Percentiles rank a stretch among this genome's conserved stretches.
Evolutionary conservation across 73 alveolate species (phyloP).

Genomic region (Strombidium stylifer): DNA sequence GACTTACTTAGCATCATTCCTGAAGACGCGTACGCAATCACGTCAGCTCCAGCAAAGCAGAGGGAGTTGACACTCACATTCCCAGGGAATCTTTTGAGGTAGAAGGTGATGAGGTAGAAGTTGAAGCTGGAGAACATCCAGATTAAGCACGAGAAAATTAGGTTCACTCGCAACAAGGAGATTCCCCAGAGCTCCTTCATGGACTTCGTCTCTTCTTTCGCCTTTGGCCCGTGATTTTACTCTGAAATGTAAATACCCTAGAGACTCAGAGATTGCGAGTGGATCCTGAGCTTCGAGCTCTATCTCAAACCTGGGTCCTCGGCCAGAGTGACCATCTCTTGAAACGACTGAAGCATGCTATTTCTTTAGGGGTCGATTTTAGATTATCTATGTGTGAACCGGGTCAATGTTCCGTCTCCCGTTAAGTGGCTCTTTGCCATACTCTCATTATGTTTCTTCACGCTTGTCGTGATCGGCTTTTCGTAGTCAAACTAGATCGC

Average conservation of each 20-base stretch:
- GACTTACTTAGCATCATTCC: constrained; percentile 8
- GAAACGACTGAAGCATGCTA: background rate
- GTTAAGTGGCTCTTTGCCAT: too few relatives aligned
- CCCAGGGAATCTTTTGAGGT: constrained; percentile 38
- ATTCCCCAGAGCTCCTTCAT: background rate
- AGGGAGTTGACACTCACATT: constrained; percentile 9
- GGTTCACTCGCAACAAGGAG: background rate
- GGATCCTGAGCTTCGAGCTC: background rate
- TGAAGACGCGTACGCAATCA: constrained; percentile 3
- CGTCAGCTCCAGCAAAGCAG: constrained; percentile 28
- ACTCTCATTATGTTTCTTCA: background rate
- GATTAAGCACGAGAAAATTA: background rate
- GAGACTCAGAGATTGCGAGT: background rate
- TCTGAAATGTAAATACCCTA: background rate
- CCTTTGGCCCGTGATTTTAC: background rate
- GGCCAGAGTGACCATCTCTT: background rate
- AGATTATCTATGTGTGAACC: too few relatives aligned
- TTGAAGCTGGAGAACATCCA: constrained; percentile 33
- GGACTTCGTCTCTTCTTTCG: background rate
- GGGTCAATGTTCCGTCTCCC: too few relatives aligned
- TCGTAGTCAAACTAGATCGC: background rate
- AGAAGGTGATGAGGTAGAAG: constrained; percentile 25
- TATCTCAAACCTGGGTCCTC: background rate
- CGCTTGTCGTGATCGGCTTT: background rate
- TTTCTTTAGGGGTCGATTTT: background rate